phyloP scores from a whole-genome alignment of 1,139 yeast genomes.

The Blastobotrys petasosporus region DNA sequence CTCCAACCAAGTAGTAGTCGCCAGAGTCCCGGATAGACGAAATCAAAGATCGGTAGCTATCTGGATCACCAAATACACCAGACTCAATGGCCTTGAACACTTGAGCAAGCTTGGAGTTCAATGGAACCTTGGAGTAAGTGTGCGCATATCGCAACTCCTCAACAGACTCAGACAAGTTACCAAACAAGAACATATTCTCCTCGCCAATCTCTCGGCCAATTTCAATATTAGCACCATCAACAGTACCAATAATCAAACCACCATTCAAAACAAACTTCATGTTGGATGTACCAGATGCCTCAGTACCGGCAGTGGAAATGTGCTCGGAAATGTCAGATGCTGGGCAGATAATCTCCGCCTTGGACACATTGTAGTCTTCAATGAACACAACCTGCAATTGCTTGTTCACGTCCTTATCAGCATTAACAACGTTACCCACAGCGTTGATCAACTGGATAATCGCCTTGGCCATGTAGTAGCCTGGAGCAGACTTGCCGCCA shows the following conservation, averaged over 20 bases:
- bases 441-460: slow-evolving; percentile 80
- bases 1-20: slow-evolving; percentile 80
- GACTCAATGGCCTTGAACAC: slow-evolving; percentile 66
- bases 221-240: slow-evolving; percentile 95
- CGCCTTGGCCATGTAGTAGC: slow-evolving; percentile 90
- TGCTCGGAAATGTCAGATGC: slow-evolving; percentile 90
- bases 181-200: slow-evolving; percentile 86
- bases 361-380: slow-evolving; percentile 90
- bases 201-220: slow-evolving; percentile 91
- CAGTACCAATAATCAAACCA: slow-evolving; percentile 91
- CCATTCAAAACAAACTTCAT: slow-evolving; percentile 95
- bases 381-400: slow-evolving; percentile 79
- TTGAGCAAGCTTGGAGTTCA: slow-evolving; percentile 47
- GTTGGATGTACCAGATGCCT: slow-evolving; percentile 92
- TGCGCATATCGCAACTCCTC: slow-evolving; percentile 79
- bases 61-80: slow-evolving; percentile 67
- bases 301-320: slow-evolving; percentile 97
- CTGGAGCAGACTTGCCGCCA: slow-evolving; percentile 97
- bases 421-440: slow-evolving; percentile 75
- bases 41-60: slow-evolving; percentile 61
- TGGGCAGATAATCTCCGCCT: slow-evolving; percentile 86
- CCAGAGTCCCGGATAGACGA: slow-evolving; percentile 62
- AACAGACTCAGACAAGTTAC: slow-evolving; percentile 83
- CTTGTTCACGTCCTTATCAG: slow-evolving; percentile 67
- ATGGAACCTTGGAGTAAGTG: slow-evolving; percentile 41